These are phyloP conservation scores for Pleurotus platypus DNA, from an alignment of 768 basidiomycete genomes.

Conservation along the genomic window DNA sequence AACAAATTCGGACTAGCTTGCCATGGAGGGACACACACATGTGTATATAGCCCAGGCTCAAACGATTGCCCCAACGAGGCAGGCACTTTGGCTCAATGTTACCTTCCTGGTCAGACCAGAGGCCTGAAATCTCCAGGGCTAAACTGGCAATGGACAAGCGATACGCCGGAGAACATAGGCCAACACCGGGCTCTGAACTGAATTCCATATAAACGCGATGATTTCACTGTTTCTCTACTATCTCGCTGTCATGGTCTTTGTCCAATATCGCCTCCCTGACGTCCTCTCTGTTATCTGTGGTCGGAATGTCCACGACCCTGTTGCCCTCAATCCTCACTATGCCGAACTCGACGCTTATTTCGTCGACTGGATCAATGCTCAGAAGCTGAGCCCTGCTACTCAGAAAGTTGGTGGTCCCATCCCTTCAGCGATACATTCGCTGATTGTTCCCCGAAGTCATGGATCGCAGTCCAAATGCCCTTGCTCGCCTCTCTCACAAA, in stretches of 20 bases:
- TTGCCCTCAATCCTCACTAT: neutral
- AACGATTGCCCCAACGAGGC: neutral
- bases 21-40: neutral
- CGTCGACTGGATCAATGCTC: neutral
- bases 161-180: too few species aligned
- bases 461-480: conserved; percentile 6
- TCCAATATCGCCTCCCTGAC: conserved; percentile 5
- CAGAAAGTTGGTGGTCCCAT: neutral
- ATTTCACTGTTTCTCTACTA: neutral
- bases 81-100: neutral
- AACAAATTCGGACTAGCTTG: neutral
- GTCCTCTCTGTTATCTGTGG: neutral
- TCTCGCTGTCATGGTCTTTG: neutral
- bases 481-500: conserved; percentile 4
- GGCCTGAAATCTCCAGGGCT: neutral
- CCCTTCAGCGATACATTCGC: too few species aligned
- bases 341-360: neutral
- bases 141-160: too few species aligned
- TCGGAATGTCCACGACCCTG: neutral
- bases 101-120: neutral
- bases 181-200: neutral
- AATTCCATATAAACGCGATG: neutral
- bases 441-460: neutral
- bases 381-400: neutral
- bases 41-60: neutral